Base-by-base conservation (phyloP, 139 green algal species). In the Chlamydomonas schloesseri region DNA sequence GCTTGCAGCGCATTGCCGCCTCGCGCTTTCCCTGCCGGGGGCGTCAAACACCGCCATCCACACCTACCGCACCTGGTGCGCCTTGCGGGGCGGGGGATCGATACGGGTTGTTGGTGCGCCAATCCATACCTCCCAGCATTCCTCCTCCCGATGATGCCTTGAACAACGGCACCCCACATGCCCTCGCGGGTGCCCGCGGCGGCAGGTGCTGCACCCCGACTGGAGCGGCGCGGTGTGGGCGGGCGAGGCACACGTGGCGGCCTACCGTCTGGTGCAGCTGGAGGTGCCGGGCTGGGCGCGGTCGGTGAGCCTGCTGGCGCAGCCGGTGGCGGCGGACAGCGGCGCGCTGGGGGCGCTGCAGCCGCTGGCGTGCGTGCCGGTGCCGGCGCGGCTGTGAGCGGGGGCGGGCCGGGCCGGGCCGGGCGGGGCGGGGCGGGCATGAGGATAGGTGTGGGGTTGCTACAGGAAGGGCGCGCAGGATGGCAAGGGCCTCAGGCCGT, bases 181-280 rank as follows among this genome's bases (percentile, higher is more conserved):
- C 21, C 55, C 33, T 31, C 21, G 3, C 50, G 2, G 14, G 8
- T 10, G 20, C 55, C 55, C 24, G 2, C 62, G 17, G 13, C 29
- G 8, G 26, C 81, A 80, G 81, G 3, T 76, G 23, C 79, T 85
- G 15, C 79, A 53, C 24, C 67, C 79, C 46, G 65, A 68, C 68
- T 85, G 79, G 81, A 60, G 69, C 81, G 69, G 69, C 23, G 81
- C 81, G 13, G 81, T 87, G 81, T 87, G 81, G 81, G 69, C 28
- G 53, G 81, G 81, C 3, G 81, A 87, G 81, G 81, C 81, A 15
- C 62, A 64, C 53, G 69, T 79, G 26, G 81, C 69, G 0, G 26
- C 34, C 1, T 87, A 80, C 81, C 81, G 81, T 15, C 55, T 87
- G 69, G 69, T 71, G 53, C 69, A 79, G n/a, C 81, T 87, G 69